These are phyloP conservation scores for Silybum marianum DNA, from an alignment of 129 eudicot genomes.

Conservation along the genomic window DNA sequence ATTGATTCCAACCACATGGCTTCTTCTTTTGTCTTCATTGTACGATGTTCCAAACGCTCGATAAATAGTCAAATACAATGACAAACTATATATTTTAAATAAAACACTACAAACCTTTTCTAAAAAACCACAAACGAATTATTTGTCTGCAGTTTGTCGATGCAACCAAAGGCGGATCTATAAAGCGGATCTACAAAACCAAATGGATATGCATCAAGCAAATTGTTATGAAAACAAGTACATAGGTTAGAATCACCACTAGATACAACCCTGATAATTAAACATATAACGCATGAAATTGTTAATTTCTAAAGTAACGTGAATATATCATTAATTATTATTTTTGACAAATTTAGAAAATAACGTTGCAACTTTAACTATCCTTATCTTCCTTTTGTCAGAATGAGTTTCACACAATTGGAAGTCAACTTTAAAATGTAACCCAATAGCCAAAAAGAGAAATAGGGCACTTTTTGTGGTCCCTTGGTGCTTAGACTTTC, in stretches of 20 bases:
- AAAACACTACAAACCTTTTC: no score
- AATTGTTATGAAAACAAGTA: background rate
- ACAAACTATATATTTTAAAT: background rate
- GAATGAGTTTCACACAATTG: slow-evolving; percentile 9
- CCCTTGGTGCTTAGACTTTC: slow-evolving; percentile 30
- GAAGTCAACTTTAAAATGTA: slow-evolving; percentile 31
- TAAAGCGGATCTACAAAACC: no score
- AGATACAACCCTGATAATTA: background rate
- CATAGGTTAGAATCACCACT: background rate
- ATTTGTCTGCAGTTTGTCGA: no score
- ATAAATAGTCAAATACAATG: background rate
- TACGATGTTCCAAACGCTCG: background rate
- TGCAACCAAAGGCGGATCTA: background rate
- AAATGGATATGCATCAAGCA: background rate
- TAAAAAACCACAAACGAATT: background rate
- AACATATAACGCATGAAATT: background rate
- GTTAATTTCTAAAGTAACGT: background rate
- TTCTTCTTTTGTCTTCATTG: background rate
- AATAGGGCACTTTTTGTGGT: slow-evolving; percentile 15
- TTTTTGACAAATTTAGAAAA: background rate
- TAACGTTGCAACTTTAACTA: slow-evolving; percentile 3
- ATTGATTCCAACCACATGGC: background rate
- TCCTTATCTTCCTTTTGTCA: slow-evolving; percentile 19
- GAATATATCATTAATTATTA: no score
- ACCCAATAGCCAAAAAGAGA: slow-evolving; percentile 23